Conservation (phyloP, 1,284 basidiomycete genomes). For the Polyporus tsugae region DNA sequence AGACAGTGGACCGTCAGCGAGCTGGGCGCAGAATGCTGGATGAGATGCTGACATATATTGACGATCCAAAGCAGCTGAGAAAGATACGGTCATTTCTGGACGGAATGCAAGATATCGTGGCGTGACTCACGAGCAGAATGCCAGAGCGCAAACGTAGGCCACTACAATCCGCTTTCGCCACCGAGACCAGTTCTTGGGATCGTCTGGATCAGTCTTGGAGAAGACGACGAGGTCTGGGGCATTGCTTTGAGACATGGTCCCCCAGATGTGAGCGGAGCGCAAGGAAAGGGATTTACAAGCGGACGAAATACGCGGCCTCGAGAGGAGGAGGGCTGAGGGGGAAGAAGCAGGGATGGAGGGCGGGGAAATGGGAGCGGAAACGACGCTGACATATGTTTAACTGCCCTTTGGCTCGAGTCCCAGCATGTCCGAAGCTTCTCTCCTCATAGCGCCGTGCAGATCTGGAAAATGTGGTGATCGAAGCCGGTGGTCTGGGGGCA, state of each 20-base stretch:
- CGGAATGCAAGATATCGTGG: too few relatives aligned
- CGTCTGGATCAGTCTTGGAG: slow-evolving; percentile 19
- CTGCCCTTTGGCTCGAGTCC: too few relatives aligned
- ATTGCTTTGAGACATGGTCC: neutral
- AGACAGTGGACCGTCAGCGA: neutral
- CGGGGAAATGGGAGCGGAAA: too few relatives aligned
- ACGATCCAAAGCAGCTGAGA: slow-evolving; percentile 26
- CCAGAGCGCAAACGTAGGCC: slow-evolving; percentile 10
- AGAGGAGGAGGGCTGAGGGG: too few relatives aligned
- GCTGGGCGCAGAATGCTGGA: too few relatives aligned
- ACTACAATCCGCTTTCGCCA: slow-evolving; percentile 21
- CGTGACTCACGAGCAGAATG: slow-evolving; percentile 22
- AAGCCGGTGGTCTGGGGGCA: too few relatives aligned
- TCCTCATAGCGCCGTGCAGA: too few relatives aligned
- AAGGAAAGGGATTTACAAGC: neutral
- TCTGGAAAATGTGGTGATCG: too few relatives aligned
- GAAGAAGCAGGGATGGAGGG: too few relatives aligned
- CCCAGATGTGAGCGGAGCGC: neutral
- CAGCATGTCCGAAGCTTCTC: too few relatives aligned
- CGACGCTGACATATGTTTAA: too few relatives aligned
- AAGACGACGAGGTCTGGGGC: slow-evolving; percentile 20
- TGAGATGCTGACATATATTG: slow-evolving; percentile 21
- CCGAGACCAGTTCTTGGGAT: slow-evolving; percentile 25
- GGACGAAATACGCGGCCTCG: neutral
- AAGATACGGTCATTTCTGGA: too few relatives aligned